A percentile compares a stretch with the other conserved stretches of the same genome.
Evolutionary conservation across 805 yeast genomes (phyloP).

Genomic region (Ogataea paraovalis): DNA sequence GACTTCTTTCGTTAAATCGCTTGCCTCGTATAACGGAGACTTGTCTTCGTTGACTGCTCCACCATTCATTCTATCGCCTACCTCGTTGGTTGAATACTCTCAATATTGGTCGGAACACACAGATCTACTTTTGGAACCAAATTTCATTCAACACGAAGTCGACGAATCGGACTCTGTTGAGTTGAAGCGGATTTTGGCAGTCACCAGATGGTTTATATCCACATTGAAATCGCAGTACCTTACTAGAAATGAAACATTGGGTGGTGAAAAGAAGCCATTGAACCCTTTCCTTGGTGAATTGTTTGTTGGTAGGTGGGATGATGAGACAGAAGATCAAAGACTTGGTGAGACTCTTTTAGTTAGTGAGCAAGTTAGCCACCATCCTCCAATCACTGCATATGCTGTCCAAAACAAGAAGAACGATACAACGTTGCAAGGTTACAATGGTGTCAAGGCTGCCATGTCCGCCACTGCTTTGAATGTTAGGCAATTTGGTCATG

Average conservation of each 20-base stretch:
- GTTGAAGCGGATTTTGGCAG: conserved; percentile 70
- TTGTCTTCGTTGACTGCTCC: conserved; percentile 94
- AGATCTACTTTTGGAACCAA: conserved; percentile 74
- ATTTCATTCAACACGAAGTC: conserved; percentile 37
- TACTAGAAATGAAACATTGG: conserved; percentile 85
- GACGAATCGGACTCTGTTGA: conserved; percentile 46
- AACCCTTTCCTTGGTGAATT: conserved; percentile 96
- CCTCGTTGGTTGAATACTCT: conserved; percentile 85
- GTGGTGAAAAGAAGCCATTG: conserved; percentile 95
- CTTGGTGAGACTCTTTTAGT: conserved; percentile 74
- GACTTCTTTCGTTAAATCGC: conserved; percentile 86
- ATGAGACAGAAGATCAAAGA: conserved; percentile 40
- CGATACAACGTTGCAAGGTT: conserved; percentile 74
- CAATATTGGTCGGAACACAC: conserved; percentile 96
- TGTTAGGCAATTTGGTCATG: conserved; percentile 93
- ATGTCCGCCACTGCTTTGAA: conserved; percentile 72
- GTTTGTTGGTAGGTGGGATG: conserved; percentile 85
- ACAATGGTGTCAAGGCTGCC: conserved; percentile 82
- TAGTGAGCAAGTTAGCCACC: conserved; percentile 95
- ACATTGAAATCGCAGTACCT: conserved; percentile 92
- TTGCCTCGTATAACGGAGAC: conserved; percentile 92
- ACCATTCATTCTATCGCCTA: conserved; percentile 89
- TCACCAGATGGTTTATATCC: conserved; percentile 85
- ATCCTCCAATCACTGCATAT: conserved; percentile 97
- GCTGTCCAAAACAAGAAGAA: conserved; percentile 70